Conservation (phyloP, 345 rosid species). For the Boechera retrofracta region DNA sequence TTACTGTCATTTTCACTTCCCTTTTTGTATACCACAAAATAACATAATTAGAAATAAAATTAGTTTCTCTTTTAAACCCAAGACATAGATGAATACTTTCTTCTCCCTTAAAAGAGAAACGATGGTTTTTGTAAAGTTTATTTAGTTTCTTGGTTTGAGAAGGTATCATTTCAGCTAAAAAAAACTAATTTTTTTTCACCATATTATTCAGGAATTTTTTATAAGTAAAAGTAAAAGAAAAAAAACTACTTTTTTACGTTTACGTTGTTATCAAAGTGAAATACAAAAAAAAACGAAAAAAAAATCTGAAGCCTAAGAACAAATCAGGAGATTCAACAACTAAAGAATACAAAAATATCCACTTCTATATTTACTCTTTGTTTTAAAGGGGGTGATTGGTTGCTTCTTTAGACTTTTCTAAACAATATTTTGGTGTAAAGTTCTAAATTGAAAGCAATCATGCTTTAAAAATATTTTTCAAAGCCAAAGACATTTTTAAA, state of each 20-base stretch:
- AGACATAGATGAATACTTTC: too few relatives aligned
- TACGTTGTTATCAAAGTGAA: background rate
- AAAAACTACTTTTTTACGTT: background rate
- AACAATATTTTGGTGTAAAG: too few relatives aligned
- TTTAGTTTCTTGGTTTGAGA: background rate
- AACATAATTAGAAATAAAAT: too few relatives aligned
- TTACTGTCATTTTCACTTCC: too few relatives aligned
- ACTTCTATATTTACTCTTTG: conserved; percentile 32
- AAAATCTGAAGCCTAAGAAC: background rate
- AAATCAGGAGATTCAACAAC: conserved; percentile 29
- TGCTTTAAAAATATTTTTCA: too few relatives aligned
- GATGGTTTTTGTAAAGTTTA: background rate
- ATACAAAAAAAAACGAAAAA: background rate
- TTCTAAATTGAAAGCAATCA: too few relatives aligned
- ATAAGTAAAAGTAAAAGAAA: background rate
- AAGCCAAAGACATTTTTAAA: too few relatives aligned
- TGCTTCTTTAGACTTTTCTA: too few relatives aligned
- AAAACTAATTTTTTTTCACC: too few relatives aligned
- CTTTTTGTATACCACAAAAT: too few relatives aligned
- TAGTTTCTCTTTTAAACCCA: too few relatives aligned
- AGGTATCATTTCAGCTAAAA: background rate
- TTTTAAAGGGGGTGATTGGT: background rate
- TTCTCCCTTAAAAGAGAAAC: too few relatives aligned
- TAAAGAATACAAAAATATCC: conserved; percentile 19
- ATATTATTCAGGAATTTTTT: background rate